Evolutionary conservation across 768 basidiomycete species (phyloP).

Genomic region (Macrocybe gigantea): DNA sequence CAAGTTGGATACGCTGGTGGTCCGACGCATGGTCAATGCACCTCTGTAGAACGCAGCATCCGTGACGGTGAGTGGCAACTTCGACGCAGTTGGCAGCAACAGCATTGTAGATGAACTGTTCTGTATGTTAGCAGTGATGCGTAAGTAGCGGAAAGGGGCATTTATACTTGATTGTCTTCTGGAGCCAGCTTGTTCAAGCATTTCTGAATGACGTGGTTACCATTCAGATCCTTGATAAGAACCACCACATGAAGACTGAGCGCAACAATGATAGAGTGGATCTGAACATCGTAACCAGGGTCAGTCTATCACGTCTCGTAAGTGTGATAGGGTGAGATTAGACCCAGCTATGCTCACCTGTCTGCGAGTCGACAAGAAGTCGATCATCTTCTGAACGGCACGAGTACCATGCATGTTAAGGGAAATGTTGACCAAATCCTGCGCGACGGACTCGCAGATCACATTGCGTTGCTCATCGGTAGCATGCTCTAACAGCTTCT

Average conservation of each 20-base stretch:
- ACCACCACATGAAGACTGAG: slow-evolving; percentile 97
- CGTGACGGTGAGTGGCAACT: slow-evolving; percentile 96
- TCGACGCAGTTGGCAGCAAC: slow-evolving; percentile 99
- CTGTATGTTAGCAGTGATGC: neutral
- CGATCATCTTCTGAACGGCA: slow-evolving; percentile 99
- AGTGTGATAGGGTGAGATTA: slow-evolving; percentile 39
- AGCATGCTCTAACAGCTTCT: slow-evolving; percentile 94
- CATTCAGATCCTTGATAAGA: slow-evolving; percentile 97
- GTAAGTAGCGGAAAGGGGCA: neutral
- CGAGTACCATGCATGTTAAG: slow-evolving; percentile 99
- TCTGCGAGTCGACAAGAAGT: slow-evolving; percentile 91
- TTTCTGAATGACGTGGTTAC: slow-evolving; percentile 98
- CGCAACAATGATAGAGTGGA: slow-evolving; percentile 94
- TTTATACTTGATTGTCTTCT: slow-evolving; percentile 90
- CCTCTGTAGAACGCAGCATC: slow-evolving; percentile 96
- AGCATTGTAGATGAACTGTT: slow-evolving; percentile 96
- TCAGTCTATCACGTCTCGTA: slow-evolving; percentile 54
- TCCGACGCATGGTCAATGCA: slow-evolving; percentile 99
- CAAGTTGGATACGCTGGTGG: slow-evolving; percentile 89
- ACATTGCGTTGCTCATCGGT: slow-evolving; percentile 96
- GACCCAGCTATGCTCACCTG: slow-evolving; percentile 58
- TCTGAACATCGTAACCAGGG: slow-evolving; percentile 82
- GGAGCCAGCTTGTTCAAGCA: slow-evolving; percentile 97
- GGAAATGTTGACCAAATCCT: slow-evolving; percentile 96
- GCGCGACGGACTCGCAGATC: slow-evolving; percentile 96